phyloP scores from a whole-genome alignment of 2,329 filamentous ascomycete genomes.

The Huntiella bhutanensis region DNA sequence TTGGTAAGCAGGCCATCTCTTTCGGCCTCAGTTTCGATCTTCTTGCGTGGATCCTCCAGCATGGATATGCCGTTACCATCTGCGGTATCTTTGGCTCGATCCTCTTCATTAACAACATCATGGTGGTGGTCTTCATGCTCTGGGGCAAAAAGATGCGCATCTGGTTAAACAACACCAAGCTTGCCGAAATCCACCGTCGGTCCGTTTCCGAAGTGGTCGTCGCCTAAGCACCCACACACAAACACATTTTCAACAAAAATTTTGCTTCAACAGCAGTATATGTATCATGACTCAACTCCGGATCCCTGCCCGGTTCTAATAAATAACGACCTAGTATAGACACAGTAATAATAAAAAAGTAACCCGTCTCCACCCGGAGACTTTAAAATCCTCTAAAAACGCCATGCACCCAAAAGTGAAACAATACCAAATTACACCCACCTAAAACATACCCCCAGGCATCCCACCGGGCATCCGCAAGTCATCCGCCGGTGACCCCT shows the following conservation, averaged over 20 bases:
- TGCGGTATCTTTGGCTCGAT: conserved; percentile 29
- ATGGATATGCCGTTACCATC: conserved; percentile 33
- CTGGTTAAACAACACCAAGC: conserved; percentile 26
- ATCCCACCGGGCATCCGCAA: conserved; percentile 7
- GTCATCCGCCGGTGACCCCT: conserved; percentile 1
- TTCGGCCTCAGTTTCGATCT: conserved; percentile 33
- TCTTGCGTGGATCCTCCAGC: conserved; percentile 29
- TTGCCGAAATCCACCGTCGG: conserved; percentile 25
- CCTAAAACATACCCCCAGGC: conserved; percentile 8
- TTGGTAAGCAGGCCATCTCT: conserved; percentile 37
- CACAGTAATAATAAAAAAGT: no score
- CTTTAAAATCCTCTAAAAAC: not conserved
- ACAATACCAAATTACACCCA: not conserved
- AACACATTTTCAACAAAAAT: not conserved
- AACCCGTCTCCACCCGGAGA: no score
- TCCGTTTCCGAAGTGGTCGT: conserved; percentile 17
- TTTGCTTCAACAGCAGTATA: no score
- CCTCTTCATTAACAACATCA: conserved; percentile 30
- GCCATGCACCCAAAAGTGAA: not conserved
- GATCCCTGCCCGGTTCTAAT: no score
- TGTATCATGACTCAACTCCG: no score
- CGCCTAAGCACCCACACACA: conserved; percentile 10
- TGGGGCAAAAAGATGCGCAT: conserved; percentile 30
- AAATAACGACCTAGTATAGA: no score
- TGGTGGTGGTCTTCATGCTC: conserved; percentile 29